phyloP scores from a whole-genome alignment of 208 protist species.

The Acanthamoeba quina region DNA sequence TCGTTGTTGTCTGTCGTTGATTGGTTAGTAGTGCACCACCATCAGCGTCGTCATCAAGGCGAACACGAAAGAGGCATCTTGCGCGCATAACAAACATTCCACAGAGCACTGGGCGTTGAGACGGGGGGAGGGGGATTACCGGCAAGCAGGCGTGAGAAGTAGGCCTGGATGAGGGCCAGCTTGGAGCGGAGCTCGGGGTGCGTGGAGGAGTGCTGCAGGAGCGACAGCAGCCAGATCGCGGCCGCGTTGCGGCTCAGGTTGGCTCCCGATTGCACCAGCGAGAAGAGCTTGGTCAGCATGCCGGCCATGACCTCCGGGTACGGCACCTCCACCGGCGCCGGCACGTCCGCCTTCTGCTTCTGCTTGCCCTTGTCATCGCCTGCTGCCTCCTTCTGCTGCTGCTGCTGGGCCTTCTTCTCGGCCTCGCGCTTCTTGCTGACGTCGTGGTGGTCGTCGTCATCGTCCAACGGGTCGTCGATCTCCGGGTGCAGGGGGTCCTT shows the following conservation, averaged over 20 bases:
- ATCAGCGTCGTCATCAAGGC: background rate
- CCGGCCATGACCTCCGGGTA: slow-evolving; percentile 41
- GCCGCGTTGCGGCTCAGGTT: slow-evolving; percentile 50
- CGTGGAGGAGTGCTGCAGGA: slow-evolving; percentile 69
- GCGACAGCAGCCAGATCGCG: slow-evolving; percentile 78
- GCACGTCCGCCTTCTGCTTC: background rate
- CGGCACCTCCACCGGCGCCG: background rate
- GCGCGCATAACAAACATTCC: too few species aligned
- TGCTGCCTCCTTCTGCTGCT: background rate
- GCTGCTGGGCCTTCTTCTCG: background rate
- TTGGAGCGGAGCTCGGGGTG: slow-evolving; percentile 54
- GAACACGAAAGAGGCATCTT: background rate
- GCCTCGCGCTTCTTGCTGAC: background rate
- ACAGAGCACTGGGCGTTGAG: too few species aligned
- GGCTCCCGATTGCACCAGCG: slow-evolving; percentile 44
- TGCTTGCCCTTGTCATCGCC: background rate
- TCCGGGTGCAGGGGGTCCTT: slow-evolving; percentile 40
- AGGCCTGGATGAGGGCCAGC: slow-evolving; percentile 63
- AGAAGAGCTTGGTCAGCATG: slow-evolving; percentile 56
- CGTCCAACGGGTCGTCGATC: background rate
- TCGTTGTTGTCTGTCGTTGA: slow-evolving; percentile 73
- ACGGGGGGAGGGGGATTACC: background rate
- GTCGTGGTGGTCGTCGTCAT: slow-evolving; percentile 21
- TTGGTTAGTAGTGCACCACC: too few species aligned
- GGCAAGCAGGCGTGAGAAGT: slow-evolving; percentile 74